Evolutionary conservation across 2,329 filamentous ascomycete genomes (phyloP).

Genomic region (Alternaria brassicicola): DNA sequence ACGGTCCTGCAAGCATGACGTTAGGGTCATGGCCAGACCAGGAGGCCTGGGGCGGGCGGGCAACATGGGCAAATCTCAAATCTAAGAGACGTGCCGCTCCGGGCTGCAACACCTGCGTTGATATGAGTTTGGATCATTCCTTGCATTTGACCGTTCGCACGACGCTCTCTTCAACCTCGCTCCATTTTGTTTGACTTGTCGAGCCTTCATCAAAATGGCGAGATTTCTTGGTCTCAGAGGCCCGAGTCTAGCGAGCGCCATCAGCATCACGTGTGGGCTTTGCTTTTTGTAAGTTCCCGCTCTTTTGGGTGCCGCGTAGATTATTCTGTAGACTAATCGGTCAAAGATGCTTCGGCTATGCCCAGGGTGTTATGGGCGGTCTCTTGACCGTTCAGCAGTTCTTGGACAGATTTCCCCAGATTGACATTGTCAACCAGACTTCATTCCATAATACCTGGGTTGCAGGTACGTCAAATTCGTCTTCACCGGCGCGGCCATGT

Average conservation of each 20-base stretch:
- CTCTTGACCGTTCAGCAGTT: slow-evolving; percentile 73
- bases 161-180: not conserved
- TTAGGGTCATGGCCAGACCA: slow-evolving; percentile 7
- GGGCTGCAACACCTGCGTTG: not conserved
- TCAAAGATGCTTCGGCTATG: slow-evolving; percentile 62
- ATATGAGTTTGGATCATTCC: not conserved
- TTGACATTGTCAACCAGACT: slow-evolving; percentile 30
- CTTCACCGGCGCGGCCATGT: not conserved
- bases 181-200: not conserved
- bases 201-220: slow-evolving; percentile 20
- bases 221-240: slow-evolving; percentile 34
- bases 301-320: not conserved
- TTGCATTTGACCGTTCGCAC: not conserved
- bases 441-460: slow-evolving; percentile 33
- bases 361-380: slow-evolving; percentile 69
- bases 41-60: not conserved
- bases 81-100: not conserved
- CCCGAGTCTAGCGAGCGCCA: slow-evolving; percentile 23
- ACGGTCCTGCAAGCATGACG: slow-evolving; percentile 9
- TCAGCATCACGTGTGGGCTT: slow-evolving; percentile 35
- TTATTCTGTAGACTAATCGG: slow-evolving; percentile 15
- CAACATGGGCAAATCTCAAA: slow-evolving; percentile 4
- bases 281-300: slow-evolving; percentile 34
- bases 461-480: slow-evolving; percentile 25
- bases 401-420: slow-evolving; percentile 45